phyloP scores from a whole-genome alignment of 192 early-diverging fungal genomes.

The Lunasporangiospora selenospora region DNA sequence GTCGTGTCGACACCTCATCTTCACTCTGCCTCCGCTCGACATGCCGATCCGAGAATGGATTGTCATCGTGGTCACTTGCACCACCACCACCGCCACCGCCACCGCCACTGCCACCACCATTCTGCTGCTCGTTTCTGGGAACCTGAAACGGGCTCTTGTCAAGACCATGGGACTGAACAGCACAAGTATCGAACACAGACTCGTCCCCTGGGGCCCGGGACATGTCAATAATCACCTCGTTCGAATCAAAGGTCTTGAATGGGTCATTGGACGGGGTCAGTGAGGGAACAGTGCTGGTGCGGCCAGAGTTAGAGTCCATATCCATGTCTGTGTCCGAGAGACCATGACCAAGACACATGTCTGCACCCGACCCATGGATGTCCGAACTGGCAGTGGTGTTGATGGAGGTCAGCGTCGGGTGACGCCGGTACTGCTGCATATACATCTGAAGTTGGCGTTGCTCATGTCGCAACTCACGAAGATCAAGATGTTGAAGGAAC shows the following conservation, averaged over 20 bases:
- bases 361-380: too few species aligned
- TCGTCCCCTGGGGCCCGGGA: constrained; percentile 9
- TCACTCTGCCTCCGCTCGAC: neutral
- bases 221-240: constrained; percentile 5
- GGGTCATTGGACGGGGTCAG: constrained; percentile 42
- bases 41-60: constrained; percentile 16
- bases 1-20: neutral
- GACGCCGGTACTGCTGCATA: constrained; percentile 20
- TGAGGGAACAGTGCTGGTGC: constrained; percentile 38
- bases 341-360: too few species aligned
- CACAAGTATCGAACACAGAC: neutral
- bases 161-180: neutral
- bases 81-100: too few species aligned
- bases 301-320: too few species aligned
- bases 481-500: constrained; percentile 33
- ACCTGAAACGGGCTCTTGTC: neutral
- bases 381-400: too few species aligned
- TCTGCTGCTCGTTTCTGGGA: neutral
- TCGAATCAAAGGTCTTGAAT: constrained; percentile 46
- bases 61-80: too few species aligned
- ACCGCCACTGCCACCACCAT: constrained; percentile 5
- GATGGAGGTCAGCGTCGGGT: constrained; percentile 17
- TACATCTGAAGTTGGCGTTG: constrained; percentile 35
- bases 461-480: constrained; percentile 14
- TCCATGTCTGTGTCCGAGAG: too few species aligned